Evolutionary conservation across 1,284 basidiomycete species (phyloP).

Genomic region (Cutaneotrichosporon mucoides): DNA sequence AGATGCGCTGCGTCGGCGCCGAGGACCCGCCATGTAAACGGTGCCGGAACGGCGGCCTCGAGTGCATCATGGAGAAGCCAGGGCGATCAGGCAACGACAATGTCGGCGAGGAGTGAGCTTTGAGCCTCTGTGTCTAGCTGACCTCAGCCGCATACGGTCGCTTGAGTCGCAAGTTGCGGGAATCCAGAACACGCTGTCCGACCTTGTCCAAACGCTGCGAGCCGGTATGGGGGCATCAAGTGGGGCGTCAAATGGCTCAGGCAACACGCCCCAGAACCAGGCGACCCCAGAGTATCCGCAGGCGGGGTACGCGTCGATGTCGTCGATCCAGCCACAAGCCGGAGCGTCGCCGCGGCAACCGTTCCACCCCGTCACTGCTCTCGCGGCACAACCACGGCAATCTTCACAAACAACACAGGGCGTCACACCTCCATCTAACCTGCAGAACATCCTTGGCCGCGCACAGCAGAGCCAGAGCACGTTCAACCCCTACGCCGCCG

Average conservation of each 20-base stretch:
- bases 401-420: not conserved
- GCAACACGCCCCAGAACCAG: conserved; percentile 21
- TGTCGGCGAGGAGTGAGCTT: conserved; percentile 69
- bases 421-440: not conserved
- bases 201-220: conserved; percentile 59
- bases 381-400: conserved; percentile 5
- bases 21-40: conserved; percentile 91
- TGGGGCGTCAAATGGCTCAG: conserved; percentile 24
- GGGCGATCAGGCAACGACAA: conserved; percentile 57
- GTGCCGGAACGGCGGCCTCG: conserved; percentile 76
- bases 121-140: not conserved
- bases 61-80: conserved; percentile 88
- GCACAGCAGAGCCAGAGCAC: not conserved
- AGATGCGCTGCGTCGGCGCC: conserved; percentile 64
- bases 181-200: conserved; percentile 73
- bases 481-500: conserved; percentile 14
- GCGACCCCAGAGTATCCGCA: conserved; percentile 11
- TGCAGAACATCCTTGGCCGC: conserved; percentile 9
- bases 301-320: not conserved
- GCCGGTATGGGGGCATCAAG: conserved; percentile 24
- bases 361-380: conserved; percentile 9
- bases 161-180: conserved; percentile 75
- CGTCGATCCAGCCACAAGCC: not conserved
- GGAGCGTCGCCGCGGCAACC: not conserved
- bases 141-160: conserved; percentile 72